phyloP scores from a whole-genome alignment of 345 rosid genomes.

The Dovyalis caffra region DNA sequence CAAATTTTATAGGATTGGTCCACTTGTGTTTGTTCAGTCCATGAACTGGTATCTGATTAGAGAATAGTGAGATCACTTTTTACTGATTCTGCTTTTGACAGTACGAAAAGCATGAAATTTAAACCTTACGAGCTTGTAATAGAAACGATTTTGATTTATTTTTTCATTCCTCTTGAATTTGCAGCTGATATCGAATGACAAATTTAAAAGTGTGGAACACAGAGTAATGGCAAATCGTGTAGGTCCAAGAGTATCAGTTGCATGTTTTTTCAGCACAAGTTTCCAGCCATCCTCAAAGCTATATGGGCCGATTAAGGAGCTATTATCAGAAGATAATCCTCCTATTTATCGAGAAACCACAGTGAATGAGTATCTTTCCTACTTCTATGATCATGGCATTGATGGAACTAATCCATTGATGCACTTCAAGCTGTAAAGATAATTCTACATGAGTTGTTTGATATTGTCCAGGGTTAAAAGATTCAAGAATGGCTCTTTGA shows the following conservation, averaged over 20 bases:
- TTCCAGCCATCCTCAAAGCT: background rate
- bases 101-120: background rate
- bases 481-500: too few species aligned
- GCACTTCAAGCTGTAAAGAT: conserved; percentile 12
- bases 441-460: background rate
- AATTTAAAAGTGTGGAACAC: conserved; percentile 19
- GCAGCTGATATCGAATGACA: conserved; percentile 29
- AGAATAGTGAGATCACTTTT: background rate
- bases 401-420: conserved; percentile 11
- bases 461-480: too few species aligned
- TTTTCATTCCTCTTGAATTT: background rate
- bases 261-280: conserved; percentile 18
- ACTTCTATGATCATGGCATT: conserved; percentile 7
- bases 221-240: conserved; percentile 18
- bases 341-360: conserved; percentile 13
- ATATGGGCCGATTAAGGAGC: conserved; percentile 22
- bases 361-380: background rate
- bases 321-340: conserved; percentile 19
- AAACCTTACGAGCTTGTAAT: background rate
- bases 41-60: background rate
- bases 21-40: background rate
- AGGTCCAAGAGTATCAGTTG: conserved; percentile 24
- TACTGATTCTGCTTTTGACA: background rate
- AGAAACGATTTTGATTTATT: background rate
- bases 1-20: background rate